phyloP scores from a whole-genome alignment of 495 filamentous ascomycete species.

The Tirmania nivea region DNA sequence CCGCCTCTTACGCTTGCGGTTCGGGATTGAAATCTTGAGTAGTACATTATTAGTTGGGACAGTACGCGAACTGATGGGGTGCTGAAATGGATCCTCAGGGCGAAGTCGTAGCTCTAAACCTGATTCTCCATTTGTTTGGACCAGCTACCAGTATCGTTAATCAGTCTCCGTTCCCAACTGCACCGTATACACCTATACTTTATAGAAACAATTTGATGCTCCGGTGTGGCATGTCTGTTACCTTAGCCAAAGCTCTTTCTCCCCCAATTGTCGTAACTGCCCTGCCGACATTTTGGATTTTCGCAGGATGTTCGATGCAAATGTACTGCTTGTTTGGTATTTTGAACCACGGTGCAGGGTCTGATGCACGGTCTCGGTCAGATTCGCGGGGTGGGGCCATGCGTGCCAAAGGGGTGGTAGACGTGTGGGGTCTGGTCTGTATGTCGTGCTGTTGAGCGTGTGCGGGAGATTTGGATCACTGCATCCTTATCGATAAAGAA shows the following conservation, averaged over 20 bases:
- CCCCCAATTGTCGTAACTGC: conserved; percentile 61
- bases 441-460: no score
- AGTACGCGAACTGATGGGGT: conserved; percentile 49
- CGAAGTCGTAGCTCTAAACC: conserved; percentile 44
- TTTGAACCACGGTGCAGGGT: conserved; percentile 29
- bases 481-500: no score
- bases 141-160: conserved; percentile 12
- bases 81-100: conserved; percentile 53
- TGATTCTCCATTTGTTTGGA: conserved; percentile 4
- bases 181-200: no score
- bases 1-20: conserved; percentile 56
- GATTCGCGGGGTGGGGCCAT: not conserved
- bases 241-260: conserved; percentile 39
- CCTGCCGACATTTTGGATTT: conserved; percentile 61
- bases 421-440: no score
- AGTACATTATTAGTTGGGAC: conserved; percentile 56
- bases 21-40: conserved; percentile 70
- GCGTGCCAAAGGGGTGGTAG: no score
- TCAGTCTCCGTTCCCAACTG: not conserved
- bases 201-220: no score
- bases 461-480: no score
- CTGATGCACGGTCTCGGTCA: not conserved
- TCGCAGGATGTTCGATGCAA: conserved; percentile 70
- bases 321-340: conserved; percentile 45
- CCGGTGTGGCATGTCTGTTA: conserved; percentile 20